Evolutionary conservation across 768 basidiomycete species (phyloP), one percentile per base, ranked within the genome.

Genomic region (Wakefieldia striispora): DNA sequence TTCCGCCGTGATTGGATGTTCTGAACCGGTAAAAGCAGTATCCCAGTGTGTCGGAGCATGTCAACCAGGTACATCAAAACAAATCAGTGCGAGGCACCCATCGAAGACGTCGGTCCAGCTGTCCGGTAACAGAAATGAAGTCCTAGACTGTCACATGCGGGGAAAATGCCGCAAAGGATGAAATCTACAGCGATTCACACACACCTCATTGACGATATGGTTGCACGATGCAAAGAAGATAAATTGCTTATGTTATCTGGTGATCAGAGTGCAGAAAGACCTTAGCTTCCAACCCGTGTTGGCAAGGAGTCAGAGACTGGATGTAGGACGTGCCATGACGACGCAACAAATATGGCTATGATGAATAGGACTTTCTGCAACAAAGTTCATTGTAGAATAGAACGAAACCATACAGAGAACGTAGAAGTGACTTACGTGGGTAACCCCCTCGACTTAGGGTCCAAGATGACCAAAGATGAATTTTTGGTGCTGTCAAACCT

Each of bases 401-500:
- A 34, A 39, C 23, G 33, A 54, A 38, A 37, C 49, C 49, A 44
- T 16, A 31, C 11, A 31, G 56, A 21, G 40, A 49, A 44, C 29
- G 31, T 44, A 26, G 58, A 44, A 45, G 49, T n/a, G n/a, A 50
- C 44, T 62, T 60, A 63, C 52, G 58, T 65, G 60, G 61, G 44
- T 17, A 38, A 27, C 11, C 29, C 33, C 53, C 50, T 59, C 41
- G 43, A 53, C 55, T 50, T 57, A 39, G 60, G 47, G 48, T 33
- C 33, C 33, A 33, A 7, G 7, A 43, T 42, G 23, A 48, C 48
- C 24, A 59, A 55, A 53, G 55, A 49, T 42, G 57, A 59, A 45
- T 51, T 42, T 51, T 65, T 47, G 24, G 49, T 52, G 45, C 59
- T 62, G 62, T 64, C 63, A 63, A 63, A 60, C 60, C 49, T 51